These are phyloP conservation scores for Pisolithus orientalis DNA, from an alignment of 768 basidiomycete species.

Conservation along the genomic window DNA sequence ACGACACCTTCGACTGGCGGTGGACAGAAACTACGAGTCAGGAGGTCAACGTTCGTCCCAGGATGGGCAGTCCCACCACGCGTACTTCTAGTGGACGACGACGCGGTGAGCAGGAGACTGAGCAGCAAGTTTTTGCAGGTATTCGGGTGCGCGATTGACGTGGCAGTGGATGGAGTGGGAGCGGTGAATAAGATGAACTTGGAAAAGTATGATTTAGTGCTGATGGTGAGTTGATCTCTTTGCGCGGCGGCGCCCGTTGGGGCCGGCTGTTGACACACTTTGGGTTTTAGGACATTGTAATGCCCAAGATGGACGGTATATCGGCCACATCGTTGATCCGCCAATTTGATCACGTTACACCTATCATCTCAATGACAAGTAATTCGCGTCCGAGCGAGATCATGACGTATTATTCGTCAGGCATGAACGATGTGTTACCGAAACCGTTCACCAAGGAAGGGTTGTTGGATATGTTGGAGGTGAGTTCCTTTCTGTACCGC, in stretches of 20 bases:
- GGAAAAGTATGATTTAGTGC: conserved; percentile 90
- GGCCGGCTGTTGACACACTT: neutral
- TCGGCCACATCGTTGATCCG: conserved; percentile 90
- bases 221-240: conserved; percentile 65
- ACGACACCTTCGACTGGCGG: conserved; percentile 5
- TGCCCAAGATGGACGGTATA: conserved; percentile 84
- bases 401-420: conserved; percentile 65
- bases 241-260: neutral
- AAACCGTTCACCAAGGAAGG: conserved; percentile 98
- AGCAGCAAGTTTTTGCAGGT: conserved; percentile 93
- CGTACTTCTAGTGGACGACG: conserved; percentile 93
- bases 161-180: conserved; percentile 87
- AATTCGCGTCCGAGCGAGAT: conserved; percentile 92
- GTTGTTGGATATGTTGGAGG: conserved; percentile 88
- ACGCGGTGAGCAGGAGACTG: conserved; percentile 82
- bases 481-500: conserved; percentile 19
- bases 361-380: conserved; percentile 97
- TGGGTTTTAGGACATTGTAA: conserved; percentile 79
- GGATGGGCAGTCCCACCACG: conserved; percentile 89
- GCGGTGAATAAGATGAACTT: conserved; percentile 96
- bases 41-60: conserved; percentile 76
- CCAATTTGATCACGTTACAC: conserved; percentile 91
- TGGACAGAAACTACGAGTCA: conserved; percentile 52
- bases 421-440: conserved; percentile 95
- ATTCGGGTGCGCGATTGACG: conserved; percentile 91